phyloP scores from a whole-genome alignment of 345 rosid genomes.

The Salix dunnii region DNA sequence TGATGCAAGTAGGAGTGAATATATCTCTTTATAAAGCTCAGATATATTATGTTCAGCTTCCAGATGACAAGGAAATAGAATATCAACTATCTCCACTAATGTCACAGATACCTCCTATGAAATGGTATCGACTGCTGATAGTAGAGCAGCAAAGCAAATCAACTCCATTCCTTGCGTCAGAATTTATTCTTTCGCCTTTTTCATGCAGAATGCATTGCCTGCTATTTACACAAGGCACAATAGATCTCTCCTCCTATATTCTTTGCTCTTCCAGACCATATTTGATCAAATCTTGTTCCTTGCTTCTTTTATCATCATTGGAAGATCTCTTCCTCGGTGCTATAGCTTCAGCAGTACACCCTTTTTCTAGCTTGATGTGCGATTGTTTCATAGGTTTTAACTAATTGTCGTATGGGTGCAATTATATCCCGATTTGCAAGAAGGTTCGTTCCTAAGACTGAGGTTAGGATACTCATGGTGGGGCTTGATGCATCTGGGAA shows the following conservation, averaged over 20 bases:
- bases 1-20: not conserved
- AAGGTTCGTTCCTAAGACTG: slow-evolving; percentile 35
- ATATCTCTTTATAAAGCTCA: not conserved
- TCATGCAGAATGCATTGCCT: slow-evolving; percentile 6
- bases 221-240: slow-evolving; percentile 2
- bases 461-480: slow-evolving; percentile 53
- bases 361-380: not conserved
- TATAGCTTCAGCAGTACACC: not conserved
- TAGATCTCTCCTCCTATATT: not conserved
- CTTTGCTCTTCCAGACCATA: not conserved
- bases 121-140: not conserved
- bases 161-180: slow-evolving; percentile 20
- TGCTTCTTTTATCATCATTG: not conserved
- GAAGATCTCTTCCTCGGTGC: not conserved
- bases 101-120: not conserved
- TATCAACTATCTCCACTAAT: not conserved
- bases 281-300: not conserved
- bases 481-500: slow-evolving; percentile 78
- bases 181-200: slow-evolving; percentile 27
- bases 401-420: slow-evolving; percentile 35
- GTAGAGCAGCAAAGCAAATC: not conserved
- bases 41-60: not conserved
- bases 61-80: not conserved
- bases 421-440: slow-evolving; percentile 41
- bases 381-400: not conserved